phyloP scores from a whole-genome alignment of 805 yeast genomes.

The Wickerhamomyces mucosus region DNA sequence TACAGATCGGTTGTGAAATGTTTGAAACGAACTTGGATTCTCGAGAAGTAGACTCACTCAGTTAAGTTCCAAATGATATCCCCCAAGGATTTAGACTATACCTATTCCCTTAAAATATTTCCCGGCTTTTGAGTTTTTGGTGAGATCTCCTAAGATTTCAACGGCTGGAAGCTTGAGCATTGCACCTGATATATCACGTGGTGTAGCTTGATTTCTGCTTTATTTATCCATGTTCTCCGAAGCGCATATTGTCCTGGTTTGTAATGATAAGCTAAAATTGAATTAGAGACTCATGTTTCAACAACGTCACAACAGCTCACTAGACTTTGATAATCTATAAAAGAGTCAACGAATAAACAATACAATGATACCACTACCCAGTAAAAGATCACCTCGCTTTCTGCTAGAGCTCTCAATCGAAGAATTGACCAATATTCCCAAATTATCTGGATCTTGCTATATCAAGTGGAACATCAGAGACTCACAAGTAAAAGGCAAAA shows the following conservation, averaged over 20 bases:
- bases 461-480: constrained; percentile 58
- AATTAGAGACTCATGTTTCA: background rate
- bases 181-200: too few relatives aligned
- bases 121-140: background rate
- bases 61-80: too few relatives aligned
- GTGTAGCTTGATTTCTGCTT: too few relatives aligned
- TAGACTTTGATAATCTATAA: constrained; percentile 1
- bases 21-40: too few relatives aligned
- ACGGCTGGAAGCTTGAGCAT: too few relatives aligned
- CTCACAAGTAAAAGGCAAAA: constrained; percentile 33
- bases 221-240: too few relatives aligned
- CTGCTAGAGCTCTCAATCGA: constrained; percentile 46
- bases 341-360: background rate
- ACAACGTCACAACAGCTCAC: background rate
- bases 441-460: constrained; percentile 56
- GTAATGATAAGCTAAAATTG: background rate
- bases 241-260: too few relatives aligned
- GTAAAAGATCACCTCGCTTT: constrained; percentile 49
- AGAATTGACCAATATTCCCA: constrained; percentile 81
- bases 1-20: too few relatives aligned
- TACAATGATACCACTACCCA: background rate
- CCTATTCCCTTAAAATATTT: background rate
- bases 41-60: too few relatives aligned
- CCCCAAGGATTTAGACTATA: too few relatives aligned
- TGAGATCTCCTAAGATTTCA: background rate